These are phyloP conservation scores for Colletotrichum sp. DNA, from an alignment of 2,329 filamentous ascomycete species.

Conservation along the genomic window DNA sequence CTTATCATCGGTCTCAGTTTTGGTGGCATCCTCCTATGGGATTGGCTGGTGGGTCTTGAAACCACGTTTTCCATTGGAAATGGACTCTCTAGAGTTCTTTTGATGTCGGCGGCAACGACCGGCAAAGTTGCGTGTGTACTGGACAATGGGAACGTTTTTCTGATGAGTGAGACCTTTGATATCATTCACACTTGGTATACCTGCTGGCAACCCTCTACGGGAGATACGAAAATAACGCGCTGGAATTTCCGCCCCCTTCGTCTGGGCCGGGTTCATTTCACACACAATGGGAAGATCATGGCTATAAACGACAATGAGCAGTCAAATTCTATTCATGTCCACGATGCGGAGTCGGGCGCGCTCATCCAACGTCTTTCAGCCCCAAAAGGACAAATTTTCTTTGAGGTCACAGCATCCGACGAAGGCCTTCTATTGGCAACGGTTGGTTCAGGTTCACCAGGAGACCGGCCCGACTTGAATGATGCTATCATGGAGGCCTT, in stretches of 20 bases:
- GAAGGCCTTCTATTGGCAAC: neutral
- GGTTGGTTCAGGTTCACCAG: neutral
- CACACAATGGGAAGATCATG: neutral
- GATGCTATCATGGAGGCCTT: neutral
- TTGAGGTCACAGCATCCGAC: neutral
- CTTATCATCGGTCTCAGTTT: neutral
- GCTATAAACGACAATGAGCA: neutral
- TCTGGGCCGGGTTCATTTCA: neutral
- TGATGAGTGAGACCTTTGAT: neutral
- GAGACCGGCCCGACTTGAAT: fast-evolving
- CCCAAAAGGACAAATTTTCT: neutral
- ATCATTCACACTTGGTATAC: neutral
- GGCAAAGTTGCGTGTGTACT: fast-evolving
- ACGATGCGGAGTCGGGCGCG: neutral
- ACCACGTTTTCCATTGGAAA: neutral
- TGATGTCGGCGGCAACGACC: neutral
- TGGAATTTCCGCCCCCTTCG: too few relatives aligned
- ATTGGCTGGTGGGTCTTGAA: neutral
- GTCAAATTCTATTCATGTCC: neutral
- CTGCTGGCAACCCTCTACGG: neutral
- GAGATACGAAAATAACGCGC: too few relatives aligned
- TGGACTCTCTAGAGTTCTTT: neutral
- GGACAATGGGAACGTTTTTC: neutral
- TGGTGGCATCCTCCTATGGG: neutral
- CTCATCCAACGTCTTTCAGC: neutral